Evolutionary conservation across 2,329 filamentous ascomycete genomes (phyloP).

Genomic region (Exophiala viscosa): DNA sequence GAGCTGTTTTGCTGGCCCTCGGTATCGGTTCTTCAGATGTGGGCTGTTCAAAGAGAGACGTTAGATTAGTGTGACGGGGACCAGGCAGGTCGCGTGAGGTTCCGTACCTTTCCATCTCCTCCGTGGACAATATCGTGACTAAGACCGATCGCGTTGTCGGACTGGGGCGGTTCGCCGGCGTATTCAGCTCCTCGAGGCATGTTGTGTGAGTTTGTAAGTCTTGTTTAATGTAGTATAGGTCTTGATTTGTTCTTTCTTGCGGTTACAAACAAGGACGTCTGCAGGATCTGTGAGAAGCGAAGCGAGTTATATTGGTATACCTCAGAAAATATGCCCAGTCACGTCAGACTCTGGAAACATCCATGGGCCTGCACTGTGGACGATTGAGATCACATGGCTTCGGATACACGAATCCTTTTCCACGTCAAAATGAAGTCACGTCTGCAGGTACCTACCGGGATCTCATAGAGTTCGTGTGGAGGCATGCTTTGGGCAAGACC

Average conservation of each 20-base stretch:
- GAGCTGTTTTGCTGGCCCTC: slow-evolving; percentile 34
- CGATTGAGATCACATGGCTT: not conserved
- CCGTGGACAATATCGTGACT: slow-evolving; percentile 37
- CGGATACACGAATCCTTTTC: not conserved
- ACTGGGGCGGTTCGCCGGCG: slow-evolving; percentile 35
- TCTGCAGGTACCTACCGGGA: not conserved
- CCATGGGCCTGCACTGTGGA: not conserved
- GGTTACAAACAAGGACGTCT: not conserved
- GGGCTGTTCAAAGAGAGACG: slow-evolving; percentile 1
- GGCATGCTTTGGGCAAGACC: not conserved
- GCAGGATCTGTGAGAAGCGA: not conserved
- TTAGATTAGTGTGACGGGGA: not conserved
- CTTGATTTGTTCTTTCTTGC: not conserved
- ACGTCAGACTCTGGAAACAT: not conserved
- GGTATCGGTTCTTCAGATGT: slow-evolving; percentile 27
- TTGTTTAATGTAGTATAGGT: not conserved
- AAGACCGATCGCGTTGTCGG: slow-evolving; percentile 39
- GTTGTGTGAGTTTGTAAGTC: not conserved
- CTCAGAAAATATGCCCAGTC: not conserved
- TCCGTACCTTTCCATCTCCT: slow-evolving; percentile 30
- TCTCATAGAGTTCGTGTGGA: not conserved
- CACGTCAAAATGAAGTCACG: slow-evolving; percentile 9
- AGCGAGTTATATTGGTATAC: not conserved
- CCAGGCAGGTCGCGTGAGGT: not conserved
- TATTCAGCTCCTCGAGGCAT: slow-evolving; percentile 42